Evolutionary conservation across 2,329 filamentous ascomycete genomes (phyloP).

Genomic region (Albifimbria verrucaria): DNA sequence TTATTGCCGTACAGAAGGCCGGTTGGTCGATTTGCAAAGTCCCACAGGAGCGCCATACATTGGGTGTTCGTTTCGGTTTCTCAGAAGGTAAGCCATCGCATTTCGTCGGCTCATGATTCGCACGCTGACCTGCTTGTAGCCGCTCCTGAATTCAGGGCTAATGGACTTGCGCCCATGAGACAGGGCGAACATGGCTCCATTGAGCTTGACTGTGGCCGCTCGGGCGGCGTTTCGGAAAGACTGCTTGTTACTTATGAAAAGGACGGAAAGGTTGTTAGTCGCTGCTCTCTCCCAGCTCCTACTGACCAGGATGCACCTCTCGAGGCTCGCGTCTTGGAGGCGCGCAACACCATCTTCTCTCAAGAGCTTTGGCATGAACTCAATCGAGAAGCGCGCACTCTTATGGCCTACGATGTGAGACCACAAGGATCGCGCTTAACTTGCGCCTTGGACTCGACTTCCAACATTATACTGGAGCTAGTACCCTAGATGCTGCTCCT

Average conservation of each 20-base stretch:
- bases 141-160: conserved; percentile 57
- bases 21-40: conserved; percentile 84
- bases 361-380: conserved; percentile 92
- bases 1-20: conserved; percentile 74
- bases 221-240: conserved; percentile 51
- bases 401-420: conserved; percentile 68
- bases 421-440: conserved; percentile 56
- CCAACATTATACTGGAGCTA: conserved; percentile 64
- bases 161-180: conserved; percentile 77
- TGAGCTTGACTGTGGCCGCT: conserved; percentile 62
- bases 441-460: conserved; percentile 49
- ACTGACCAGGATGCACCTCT: conserved; percentile 52
- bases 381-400: conserved; percentile 71
- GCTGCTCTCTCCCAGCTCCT: conserved; percentile 47
- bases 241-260: conserved; percentile 66
- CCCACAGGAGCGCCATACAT: conserved; percentile 66
- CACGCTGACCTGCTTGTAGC: conserved; percentile 35
- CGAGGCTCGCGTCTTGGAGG: conserved; percentile 67
- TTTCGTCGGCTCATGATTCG: not conserved
- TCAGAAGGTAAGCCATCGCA: conserved; percentile 56
- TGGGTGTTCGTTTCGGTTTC: conserved; percentile 89
- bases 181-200: conserved; percentile 73
- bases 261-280: conserved; percentile 56
- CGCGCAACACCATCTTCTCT: conserved; percentile 74
- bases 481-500: conserved; percentile 50